Conservation (phyloP, 768 basidiomycete species). For the Agrocybe praecox region DNA sequence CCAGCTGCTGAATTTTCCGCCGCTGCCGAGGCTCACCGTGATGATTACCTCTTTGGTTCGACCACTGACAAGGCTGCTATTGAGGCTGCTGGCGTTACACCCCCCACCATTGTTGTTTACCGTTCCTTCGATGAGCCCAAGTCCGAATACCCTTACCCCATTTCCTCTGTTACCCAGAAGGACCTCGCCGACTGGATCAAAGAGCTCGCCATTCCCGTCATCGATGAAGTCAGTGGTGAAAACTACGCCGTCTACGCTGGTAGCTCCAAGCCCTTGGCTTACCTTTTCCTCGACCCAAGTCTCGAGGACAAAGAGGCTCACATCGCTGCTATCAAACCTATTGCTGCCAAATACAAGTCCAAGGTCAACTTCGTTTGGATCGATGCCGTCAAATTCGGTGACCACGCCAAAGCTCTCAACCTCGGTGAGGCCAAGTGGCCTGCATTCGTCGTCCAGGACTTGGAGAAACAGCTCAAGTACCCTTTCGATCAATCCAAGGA, state of each 20-base stretch:
- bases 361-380: conserved; percentile 98
- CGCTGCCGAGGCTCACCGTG: conserved; percentile 85
- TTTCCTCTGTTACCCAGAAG: conserved; percentile 53
- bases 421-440: conserved; percentile 88
- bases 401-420: conserved; percentile 95
- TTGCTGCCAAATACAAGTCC: conserved; percentile 81
- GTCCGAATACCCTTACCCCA: conserved; percentile 66
- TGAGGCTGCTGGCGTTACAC: conserved; percentile 69
- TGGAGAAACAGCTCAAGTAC: conserved; percentile 85
- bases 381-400: conserved; percentile 91
- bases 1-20: conserved; percentile 76
- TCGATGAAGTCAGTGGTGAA: conserved; percentile 93
- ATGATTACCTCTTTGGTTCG: conserved; percentile 91
- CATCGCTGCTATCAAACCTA: conserved; percentile 68
- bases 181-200: conserved; percentile 79
- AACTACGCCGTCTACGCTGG: conserved; percentile 88
- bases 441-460: conserved; percentile 89
- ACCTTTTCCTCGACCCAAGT: conserved; percentile 89
- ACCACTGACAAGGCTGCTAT: conserved; percentile 71
- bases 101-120: conserved; percentile 90
- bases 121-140: conserved; percentile 88
- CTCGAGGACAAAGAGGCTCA: conserved; percentile 63
- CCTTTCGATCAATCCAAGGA: conserved; percentile 75
- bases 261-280: conserved; percentile 87
- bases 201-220: conserved; percentile 81